Percentiles rank a stretch among this genome's conserved stretches.
Evolutionary conservation across 2,329 filamentous ascomycete species (phyloP).

Genomic region (Camillea tinctor): DNA sequence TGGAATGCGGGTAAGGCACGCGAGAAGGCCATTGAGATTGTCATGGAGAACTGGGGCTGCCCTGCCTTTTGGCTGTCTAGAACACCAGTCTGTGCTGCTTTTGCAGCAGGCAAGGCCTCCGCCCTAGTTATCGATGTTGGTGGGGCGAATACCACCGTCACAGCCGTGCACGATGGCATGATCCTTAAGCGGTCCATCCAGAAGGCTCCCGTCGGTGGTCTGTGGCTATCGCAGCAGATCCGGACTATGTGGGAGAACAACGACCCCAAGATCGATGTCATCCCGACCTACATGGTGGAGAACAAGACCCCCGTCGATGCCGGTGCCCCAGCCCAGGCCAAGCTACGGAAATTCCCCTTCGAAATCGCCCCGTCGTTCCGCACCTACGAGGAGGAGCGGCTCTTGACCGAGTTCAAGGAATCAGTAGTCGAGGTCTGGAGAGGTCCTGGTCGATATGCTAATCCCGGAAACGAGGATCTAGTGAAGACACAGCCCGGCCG

Average conservation of each 20-base stretch:
- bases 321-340: conserved; percentile 73
- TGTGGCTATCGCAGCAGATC: conserved; percentile 88
- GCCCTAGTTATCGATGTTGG: conserved; percentile 65
- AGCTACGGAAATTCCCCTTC: conserved; percentile 67
- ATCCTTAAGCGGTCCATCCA: conserved; percentile 88
- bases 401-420: conserved; percentile 96
- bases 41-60: conserved; percentile 94
- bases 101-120: conserved; percentile 89
- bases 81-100: conserved; percentile 85
- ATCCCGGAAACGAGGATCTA: conserved; percentile 72
- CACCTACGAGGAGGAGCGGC: conserved; percentile 83
- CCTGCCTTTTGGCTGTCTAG: conserved; percentile 93
- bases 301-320: conserved; percentile 89
- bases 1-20: conserved; percentile 88
- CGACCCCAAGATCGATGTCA: conserved; percentile 69
- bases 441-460: conserved; percentile 67
- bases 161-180: conserved; percentile 88
- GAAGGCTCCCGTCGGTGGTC: conserved; percentile 79
- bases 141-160: conserved; percentile 28
- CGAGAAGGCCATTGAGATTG: conserved; percentile 93
- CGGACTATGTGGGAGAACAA: conserved; percentile 73
- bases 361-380: conserved; percentile 70
- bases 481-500: conserved; percentile 72
- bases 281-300: conserved; percentile 83
- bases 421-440: conserved; percentile 93